Base-by-base conservation (phyloP, 768 basidiomycete genomes). In the Mycena maculata region DNA sequence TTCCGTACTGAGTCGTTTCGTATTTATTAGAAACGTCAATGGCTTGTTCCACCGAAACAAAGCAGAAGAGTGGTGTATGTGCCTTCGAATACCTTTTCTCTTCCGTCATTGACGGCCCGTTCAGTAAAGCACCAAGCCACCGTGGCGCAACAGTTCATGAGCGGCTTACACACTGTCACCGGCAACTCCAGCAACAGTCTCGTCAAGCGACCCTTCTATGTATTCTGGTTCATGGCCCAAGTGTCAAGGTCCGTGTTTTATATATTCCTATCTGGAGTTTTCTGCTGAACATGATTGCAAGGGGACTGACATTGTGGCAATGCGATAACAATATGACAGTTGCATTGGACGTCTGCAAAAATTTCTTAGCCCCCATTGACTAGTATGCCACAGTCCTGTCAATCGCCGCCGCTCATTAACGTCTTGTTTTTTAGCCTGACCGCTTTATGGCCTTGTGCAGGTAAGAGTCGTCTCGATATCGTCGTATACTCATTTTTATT, bases 201-300 rank as follows among this genome's bases (percentile, higher is more conserved):
- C 25, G 79, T 86, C 3, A 80, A 85, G 18, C 79, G 90, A 61
- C 91, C 91, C 12, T 90, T 90, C 74, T 90, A 87, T 73, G 81
- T 87, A 25, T 90, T 90, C 75, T 92, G 90, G 90, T 91, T 92
- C 73, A 90, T 91, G 89, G 84, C 84, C 23, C 90, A 92, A 76
- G 85, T 92, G 58, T 82, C 80, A 73, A 84, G 87, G 88, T 86
- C 62, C 57, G 76, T 75, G 59, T 48, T 53, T 23, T 48, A 20
- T 28, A 58, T 33, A 25, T 52, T 45, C 56, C 57, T 63, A 7
- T 48, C 60, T 58, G 48, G 25, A 42, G n/a, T 31, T 11, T 56
- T 22, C 70, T 47, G 57, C 47, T 56, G 47, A 50, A 64, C 16
- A 27, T 36, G 63, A 27, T 55, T 69, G 33, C 67, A 2, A 90